Evolutionary conservation across 2,329 filamentous ascomycete species (phyloP), one percentile per base, ranked within the genome.

Genomic region (Aspergillus sp.): DNA sequence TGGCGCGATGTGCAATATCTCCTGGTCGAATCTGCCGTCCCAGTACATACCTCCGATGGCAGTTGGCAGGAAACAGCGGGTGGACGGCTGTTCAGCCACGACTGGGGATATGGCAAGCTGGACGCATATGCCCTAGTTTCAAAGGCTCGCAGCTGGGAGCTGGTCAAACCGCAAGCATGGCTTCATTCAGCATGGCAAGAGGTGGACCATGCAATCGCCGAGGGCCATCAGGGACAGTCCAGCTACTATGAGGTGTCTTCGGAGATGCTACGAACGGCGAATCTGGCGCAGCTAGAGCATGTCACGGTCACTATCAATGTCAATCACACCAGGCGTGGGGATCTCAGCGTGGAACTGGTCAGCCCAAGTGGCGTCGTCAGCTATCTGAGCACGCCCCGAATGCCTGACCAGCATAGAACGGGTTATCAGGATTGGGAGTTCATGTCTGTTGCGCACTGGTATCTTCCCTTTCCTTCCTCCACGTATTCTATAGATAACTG

Each of bases 281-380:
- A 99, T 70, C 73, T 99, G 14, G 91, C 87, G 67, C 86, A 90
- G 15, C 71, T 99, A 24, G 95, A 99, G 78, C 95, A 99, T 75
- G 90, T 99, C 37, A 98, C 93, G 0, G 85, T 99, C 35, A 98
- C 93, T 3, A 99, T 99, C 93, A 99, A 99, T 68, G 84, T 96
- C 23, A 85, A 90, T 55, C 95, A 99, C 71, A 87, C 84, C 2
- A 88, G 90, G 59, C 89, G 95, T 64, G 95, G 95, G 56, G 95
- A 99, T 72, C 75, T 99, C 24, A 96, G 91, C 70, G 93, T 96
- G 39, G 95, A 99, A 70, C 80, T 99, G 45, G 85, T 90, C 70
- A 96, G 92, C 66, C 95, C 95, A 0, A 80, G 85, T 33, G 90
- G 91, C 9, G 78, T 97, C 57, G 80, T 91, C 62, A 96, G 91